Evolutionary conservation across 208 protist genomes (phyloP), one percentile per base, ranked within the genome.

Genomic region (Porcisia deanei): DNA sequence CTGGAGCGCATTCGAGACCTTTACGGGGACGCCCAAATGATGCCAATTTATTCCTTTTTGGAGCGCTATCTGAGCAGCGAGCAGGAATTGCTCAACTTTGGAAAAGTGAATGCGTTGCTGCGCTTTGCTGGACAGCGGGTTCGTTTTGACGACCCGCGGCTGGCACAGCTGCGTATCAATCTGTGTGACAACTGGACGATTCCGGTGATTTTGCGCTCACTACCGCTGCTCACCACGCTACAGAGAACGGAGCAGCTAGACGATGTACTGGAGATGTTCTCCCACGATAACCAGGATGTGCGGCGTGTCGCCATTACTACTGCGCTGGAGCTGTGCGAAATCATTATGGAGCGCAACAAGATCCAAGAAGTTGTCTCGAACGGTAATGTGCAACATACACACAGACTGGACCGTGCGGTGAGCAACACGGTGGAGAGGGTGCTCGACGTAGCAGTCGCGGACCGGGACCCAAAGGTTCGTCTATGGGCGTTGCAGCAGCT

Each of bases 401-500:
- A 89, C 69, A 71, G 77, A 3, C 75, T 94, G 3, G 80, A 95
- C 73, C 84, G 70, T 72, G 77, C 74, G 18, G 90, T 97, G 34
- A 89, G 78, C 54, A 77, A 85, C 63, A 86, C 93, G 22, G 90
- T 95, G 65, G 91, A 91, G 81, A 85, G 84, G 8, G 80, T 97
- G 53, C 79, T 97, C 4, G 93, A 97, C 67, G 91, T 95, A 1
- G 93, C 91, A 1, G 91, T 97, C 39, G 87, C 88, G 7, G 93
- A 97, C 66, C 79, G 85, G 4, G 83, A 91, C 63, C 71, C 86
- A 6, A 82, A 88, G n/a, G 74, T 97, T 22, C 91, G 93, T 3
- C 81, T 91, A n/a, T 71, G 81, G 61, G 88, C 88, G 0, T 70
- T 97, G 60, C 83, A 84, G 69, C 82, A 83, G n/a, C 68, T 97